These are phyloP conservation scores for Yamadazyma sp. DNA, from an alignment of 1,139 yeast genomes.

Conservation along the genomic window DNA sequence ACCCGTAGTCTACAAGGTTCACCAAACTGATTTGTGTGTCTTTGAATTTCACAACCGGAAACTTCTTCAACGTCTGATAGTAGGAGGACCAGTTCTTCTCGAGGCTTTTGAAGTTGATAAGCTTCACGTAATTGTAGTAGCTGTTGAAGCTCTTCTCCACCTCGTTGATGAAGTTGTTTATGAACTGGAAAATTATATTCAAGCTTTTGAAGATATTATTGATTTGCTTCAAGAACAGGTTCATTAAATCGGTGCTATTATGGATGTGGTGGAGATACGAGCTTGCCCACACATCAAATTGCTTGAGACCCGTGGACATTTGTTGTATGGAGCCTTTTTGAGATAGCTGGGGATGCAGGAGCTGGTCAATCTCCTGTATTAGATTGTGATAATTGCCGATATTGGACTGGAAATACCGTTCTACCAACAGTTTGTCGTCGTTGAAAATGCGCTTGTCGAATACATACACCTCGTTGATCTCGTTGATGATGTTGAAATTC, in stretches of 20 bases:
- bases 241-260: slow-evolving; percentile 21
- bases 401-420: slow-evolving; percentile 16
- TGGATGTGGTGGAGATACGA: slow-evolving; percentile 21
- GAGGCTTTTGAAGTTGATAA: slow-evolving; percentile 48
- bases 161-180: slow-evolving; percentile 49
- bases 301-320: slow-evolving; percentile 24
- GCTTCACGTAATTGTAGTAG: slow-evolving; percentile 46
- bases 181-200: slow-evolving; percentile 58
- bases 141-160: slow-evolving; percentile 53
- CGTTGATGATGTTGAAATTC: slow-evolving; percentile 50
- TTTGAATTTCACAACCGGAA: slow-evolving; percentile 29
- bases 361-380: slow-evolving; percentile 10
- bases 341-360: slow-evolving; percentile 1
- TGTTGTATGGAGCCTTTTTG: slow-evolving; percentile 14
- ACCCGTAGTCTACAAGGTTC: slow-evolving; percentile 27
- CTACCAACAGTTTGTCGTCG: slow-evolving; percentile 10
- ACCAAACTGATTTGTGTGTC: slow-evolving; percentile 18
- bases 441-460: slow-evolving; percentile 58
- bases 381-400: slow-evolving; percentile 13
- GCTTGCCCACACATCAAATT: slow-evolving; percentile 30
- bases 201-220: slow-evolving; percentile 51
- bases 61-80: slow-evolving; percentile 37
- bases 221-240: slow-evolving; percentile 25
- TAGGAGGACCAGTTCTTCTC: slow-evolving; percentile 49
- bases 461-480: slow-evolving; percentile 52